Base-by-base conservation (phyloP, 441 rosid species). In the Dalechampia spathulata region DNA sequence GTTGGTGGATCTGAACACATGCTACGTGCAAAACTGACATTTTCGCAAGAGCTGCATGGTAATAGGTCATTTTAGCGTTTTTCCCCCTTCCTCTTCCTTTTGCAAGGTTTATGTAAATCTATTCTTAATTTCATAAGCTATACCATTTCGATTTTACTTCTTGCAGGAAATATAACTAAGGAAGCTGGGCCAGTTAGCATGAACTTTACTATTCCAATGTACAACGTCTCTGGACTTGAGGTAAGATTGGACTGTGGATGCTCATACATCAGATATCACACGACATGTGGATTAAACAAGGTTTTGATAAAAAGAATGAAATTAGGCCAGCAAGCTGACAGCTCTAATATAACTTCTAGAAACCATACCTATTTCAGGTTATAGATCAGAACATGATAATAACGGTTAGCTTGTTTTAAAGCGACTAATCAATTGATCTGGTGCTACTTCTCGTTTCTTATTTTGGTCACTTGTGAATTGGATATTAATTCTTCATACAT, bases 171-270 rank as follows among this genome's bases (percentile, higher is more conserved):
- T 70, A 78, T 89, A 61, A 71, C 85, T 0, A 86, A 82, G 76
- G 97, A 89, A 75, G 86, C 82, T 67, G 97, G 95, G 62, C 92
- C 92, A 4, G 86, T 89, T 38, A 89, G 83, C 86, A 81, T 86
- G 92, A 89, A 77, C 20, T 89, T 89, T 73, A 81, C 78, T 0
- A 84, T 89, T 58, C 97, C 95, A 5, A 84, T 86, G 95, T 82
- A 81, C 74, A 89, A 84, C 67, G 78, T 67, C 59, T 89, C 97
- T 34, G 78, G 75, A 63, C 83, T 89, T 60, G 92, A 86, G 86
- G 95, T 82, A 79, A 55, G 70, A 69, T 39, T 7, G 34, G 34
- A 28, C 7, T 28, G n/a, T n/a, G n/a, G n/a, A n/a, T n/a, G n/a
- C n/a, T n/a, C n/a, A n/a, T n/a, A n/a, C n/a, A n/a, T n/a, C n/a